Percentiles rank a stretch among this genome's conserved stretches.
These are phyloP conservation scores for Schizopora paradoxa DNA, from an alignment of 1,284 basidiomycete genomes.

Conservation along the genomic window DNA sequence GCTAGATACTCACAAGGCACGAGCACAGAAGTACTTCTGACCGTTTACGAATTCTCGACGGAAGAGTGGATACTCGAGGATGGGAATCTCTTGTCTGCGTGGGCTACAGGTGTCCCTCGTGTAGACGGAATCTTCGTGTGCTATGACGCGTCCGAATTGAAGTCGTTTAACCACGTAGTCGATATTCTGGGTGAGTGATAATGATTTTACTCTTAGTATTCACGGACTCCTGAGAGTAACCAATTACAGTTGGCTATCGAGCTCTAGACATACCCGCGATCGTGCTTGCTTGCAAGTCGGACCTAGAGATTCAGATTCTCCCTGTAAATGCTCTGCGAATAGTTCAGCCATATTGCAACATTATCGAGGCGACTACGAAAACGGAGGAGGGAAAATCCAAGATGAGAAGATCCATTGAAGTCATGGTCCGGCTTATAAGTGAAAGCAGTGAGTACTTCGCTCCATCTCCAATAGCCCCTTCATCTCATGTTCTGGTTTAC, in stretches of 20 bases:
- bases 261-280: constrained; percentile 53
- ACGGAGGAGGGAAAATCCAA: constrained; percentile 51
- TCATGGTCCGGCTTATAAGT: constrained; percentile 32
- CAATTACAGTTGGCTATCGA: constrained; percentile 46
- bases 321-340: constrained; percentile 45
- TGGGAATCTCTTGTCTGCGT: constrained; percentile 22
- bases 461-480: not conserved
- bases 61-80: constrained; percentile 25
- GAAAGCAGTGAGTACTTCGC: not conserved
- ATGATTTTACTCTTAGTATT: constrained; percentile 2
- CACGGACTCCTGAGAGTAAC: constrained; percentile 17
- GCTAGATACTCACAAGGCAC: not conserved
- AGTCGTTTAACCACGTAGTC: constrained; percentile 59
- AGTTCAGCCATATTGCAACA: constrained; percentile 52
- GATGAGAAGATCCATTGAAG: constrained; percentile 63
- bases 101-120: constrained; percentile 45
- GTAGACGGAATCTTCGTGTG: constrained; percentile 70
- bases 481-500: not conserved
- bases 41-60: constrained; percentile 51
- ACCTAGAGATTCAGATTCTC: constrained; percentile 52
- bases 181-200: constrained; percentile 52
- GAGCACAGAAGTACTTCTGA: constrained; percentile 9
- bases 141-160: constrained; percentile 58
- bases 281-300: constrained; percentile 72
- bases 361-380: constrained; percentile 55